A percentile compares a stretch with the other conserved stretches of the same genome.
Conservation (phyloP, 306 rosid genomes). For the Rosa lucieae region DNA sequence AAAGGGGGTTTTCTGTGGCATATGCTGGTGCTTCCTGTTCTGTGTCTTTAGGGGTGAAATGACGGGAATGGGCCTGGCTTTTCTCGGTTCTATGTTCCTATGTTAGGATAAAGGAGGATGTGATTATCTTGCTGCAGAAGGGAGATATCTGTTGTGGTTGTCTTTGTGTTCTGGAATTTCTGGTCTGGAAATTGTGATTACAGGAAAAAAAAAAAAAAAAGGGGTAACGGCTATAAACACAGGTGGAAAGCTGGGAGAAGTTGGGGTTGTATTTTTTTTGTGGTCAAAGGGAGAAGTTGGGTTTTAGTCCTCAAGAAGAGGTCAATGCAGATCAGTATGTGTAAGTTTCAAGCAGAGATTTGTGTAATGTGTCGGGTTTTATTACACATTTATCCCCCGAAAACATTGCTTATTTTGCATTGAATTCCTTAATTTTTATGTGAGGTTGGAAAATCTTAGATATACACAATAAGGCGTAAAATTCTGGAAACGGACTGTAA, state of each 20-base stretch:
- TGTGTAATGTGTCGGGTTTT: neutral
- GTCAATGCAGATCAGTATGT: neutral
- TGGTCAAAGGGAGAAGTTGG: neutral
- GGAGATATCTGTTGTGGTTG: neutral
- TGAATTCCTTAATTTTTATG: too few species aligned
- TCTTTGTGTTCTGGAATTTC: neutral
- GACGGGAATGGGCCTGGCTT: neutral
- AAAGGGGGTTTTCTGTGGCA: conserved; percentile 33
- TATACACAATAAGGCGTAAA: too few species aligned
- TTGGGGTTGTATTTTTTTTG: neutral
- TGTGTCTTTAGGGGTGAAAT: conserved; percentile 12
- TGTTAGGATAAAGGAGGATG: neutral
- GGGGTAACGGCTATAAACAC: conserved; percentile 19
- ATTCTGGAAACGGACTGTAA: too few species aligned
- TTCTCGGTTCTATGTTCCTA: neutral
- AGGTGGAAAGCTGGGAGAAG: neutral
- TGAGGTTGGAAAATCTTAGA: too few species aligned
- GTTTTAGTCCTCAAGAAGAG: neutral
- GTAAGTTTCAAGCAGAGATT: neutral
- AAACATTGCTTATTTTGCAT: too few species aligned
- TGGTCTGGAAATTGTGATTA: neutral
- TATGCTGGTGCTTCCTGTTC: conserved; percentile 23
- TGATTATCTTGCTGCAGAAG: neutral
- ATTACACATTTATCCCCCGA: too few species aligned
- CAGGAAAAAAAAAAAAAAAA: neutral